These are phyloP conservation scores for Hordeum vulgare DNA, from an alignment of 176 grass and related monocot species.

Conservation along the genomic window MorexV3_pseudomolecules_assembly NC_058522.1:23037581-23038080, in stretches of 20 bases:
- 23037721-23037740: background rate
- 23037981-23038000: too few species aligned
- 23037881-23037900: too few species aligned
- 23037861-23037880: background rate
- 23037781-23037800: background rate
- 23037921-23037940: too few species aligned
- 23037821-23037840: background rate
- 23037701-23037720: background rate
- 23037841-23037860: background rate
- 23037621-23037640: too few species aligned
- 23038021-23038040: too few species aligned
- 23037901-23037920: too few species aligned
- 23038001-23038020: too few species aligned
- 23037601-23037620: slow-evolving; percentile 10
- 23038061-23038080: too few species aligned
- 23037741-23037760: background rate
- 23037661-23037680: slow-evolving; percentile 7
- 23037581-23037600: background rate
- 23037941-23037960: too few species aligned
- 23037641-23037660: too few species aligned
- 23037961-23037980: too few species aligned
- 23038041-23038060: too few species aligned
- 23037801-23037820: background rate
- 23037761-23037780: background rate
- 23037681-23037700: background rate